phyloP scores from a whole-genome alignment of 805 yeast species.

The Saturnispora gosingensis region DNA sequence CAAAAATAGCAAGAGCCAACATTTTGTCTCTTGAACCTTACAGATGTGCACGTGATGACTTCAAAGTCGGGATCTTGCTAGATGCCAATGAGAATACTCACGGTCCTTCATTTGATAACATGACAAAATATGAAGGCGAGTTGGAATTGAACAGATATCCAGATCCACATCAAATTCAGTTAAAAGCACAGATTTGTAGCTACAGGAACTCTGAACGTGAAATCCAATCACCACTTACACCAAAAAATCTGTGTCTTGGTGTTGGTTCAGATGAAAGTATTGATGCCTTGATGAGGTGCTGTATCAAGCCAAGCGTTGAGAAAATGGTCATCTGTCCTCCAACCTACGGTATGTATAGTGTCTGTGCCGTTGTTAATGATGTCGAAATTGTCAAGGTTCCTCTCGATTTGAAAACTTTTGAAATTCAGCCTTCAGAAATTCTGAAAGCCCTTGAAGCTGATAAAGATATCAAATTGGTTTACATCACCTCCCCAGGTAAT shows the following conservation, averaged over 20 bases:
- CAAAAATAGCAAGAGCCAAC: constrained; percentile 71
- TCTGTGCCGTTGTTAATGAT: constrained; percentile 86
- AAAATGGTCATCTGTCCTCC: constrained; percentile 86
- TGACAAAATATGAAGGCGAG: constrained; percentile 35
- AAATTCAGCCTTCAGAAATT: constrained; percentile 50
- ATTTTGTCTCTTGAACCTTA: constrained; percentile 79
- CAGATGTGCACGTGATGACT: constrained; percentile 95
- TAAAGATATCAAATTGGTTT: constrained; percentile 58
- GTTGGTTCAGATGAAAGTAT: constrained; percentile 97
- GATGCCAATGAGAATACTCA: constrained; percentile 96
- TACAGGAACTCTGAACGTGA: constrained; percentile 51
- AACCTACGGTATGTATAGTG: constrained; percentile 94
- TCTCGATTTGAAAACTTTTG: constrained; percentile 55
- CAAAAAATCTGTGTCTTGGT: constrained; percentile 78
- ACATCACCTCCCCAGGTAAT: constrained; percentile 93
- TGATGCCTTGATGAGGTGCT: constrained; percentile 77
- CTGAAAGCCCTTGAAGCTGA: constrained; percentile 45
- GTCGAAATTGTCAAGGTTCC: constrained; percentile 71
- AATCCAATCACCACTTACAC: constrained; percentile 16
- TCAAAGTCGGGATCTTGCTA: constrained; percentile 73
- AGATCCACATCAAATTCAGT: constrained; percentile 82
- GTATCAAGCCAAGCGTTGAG: constrained; percentile 74
- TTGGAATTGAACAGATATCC: constrained; percentile 84
- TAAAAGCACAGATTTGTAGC: constrained; percentile 62
- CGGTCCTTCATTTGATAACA: constrained; percentile 62